Conservation (phyloP, 2,329 filamentous ascomycete genomes). For the Xylaria digitata region DNA sequence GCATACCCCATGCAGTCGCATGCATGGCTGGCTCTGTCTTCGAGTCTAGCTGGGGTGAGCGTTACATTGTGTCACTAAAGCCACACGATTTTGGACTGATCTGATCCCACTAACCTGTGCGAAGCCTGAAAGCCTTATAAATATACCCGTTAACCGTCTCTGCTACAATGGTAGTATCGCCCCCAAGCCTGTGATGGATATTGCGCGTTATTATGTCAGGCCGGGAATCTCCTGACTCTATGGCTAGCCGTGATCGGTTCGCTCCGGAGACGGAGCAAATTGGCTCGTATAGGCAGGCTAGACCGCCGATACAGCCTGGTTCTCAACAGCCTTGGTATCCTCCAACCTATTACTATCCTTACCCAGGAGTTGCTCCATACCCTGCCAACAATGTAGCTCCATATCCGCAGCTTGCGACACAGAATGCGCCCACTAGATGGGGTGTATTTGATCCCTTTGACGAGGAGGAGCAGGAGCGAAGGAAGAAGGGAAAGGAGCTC, state of each 20-base stretch:
- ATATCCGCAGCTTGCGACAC: conserved; percentile 21
- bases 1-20: conserved; percentile 8
- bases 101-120: conserved; percentile 5
- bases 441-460: conserved; percentile 26
- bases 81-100: conserved; percentile 23
- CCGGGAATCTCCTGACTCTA: conserved; percentile 25
- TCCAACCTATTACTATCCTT: conserved; percentile 13
- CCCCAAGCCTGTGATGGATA: conserved; percentile 22
- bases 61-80: conserved; percentile 22
- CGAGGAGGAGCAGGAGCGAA: conserved; percentile 33
- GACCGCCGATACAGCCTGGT: conserved; percentile 18
- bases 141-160: not conserved
- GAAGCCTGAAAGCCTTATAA: conserved; percentile 1
- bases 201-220: conserved; percentile 23
- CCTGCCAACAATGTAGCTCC: conserved; percentile 7
- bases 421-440: conserved; percentile 19
- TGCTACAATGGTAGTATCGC: conserved; percentile 4
- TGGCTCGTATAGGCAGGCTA: not conserved
- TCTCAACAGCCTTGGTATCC: conserved; percentile 28
- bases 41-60: conserved; percentile 9
- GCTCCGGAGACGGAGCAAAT: conserved; percentile 6
- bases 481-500: conserved; percentile 37
- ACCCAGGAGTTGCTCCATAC: conserved; percentile 15
- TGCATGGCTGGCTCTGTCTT: conserved; percentile 15
- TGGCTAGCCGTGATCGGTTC: conserved; percentile 14